Conservation (phyloP, 176 grass and related monocot genomes). For the Oryza australiensis region DNA sequence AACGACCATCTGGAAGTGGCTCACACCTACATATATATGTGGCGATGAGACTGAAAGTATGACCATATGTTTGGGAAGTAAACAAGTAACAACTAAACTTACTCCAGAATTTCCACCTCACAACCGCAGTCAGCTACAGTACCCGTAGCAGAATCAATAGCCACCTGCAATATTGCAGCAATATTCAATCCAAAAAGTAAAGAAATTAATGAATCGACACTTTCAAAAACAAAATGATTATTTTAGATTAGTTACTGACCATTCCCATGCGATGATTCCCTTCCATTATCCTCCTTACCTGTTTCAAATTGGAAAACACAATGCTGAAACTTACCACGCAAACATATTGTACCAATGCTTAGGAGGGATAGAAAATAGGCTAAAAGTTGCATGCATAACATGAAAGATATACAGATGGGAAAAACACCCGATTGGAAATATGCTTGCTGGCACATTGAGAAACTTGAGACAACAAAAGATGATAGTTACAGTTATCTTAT, state of each 20-base stretch:
- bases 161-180: conserved; percentile 54
- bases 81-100: conserved; percentile 47
- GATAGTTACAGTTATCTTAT: conserved; percentile 19
- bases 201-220: conserved; percentile 21
- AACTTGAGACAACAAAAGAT: conserved; percentile 10
- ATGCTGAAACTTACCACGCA: conserved; percentile 24
- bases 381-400: background rate
- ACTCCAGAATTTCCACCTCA: conserved; percentile 99
- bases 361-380: background rate
- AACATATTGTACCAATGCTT: conserved; percentile 10
- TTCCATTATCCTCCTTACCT: conserved; percentile 99
- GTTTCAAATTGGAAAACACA: conserved; percentile 23
- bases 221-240: conserved; percentile 28
- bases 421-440: conserved; percentile 2
- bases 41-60: conserved; percentile 32
- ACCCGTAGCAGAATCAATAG: conserved; percentile 84
- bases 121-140: conserved; percentile 89
- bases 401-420: conserved; percentile 20
- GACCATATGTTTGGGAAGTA: conserved; percentile 11
- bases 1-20: conserved; percentile 92
- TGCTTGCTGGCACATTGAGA: background rate
- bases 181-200: conserved; percentile 25
- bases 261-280: conserved; percentile 99
- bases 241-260: conserved; percentile 45
- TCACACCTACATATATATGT: conserved; percentile 72